Percentiles rank a stretch among this genome's conserved stretches.
phyloP scores from a whole-genome alignment of 768 basidiomycete species.

The Boletus rufocinnamomeus region DNA sequence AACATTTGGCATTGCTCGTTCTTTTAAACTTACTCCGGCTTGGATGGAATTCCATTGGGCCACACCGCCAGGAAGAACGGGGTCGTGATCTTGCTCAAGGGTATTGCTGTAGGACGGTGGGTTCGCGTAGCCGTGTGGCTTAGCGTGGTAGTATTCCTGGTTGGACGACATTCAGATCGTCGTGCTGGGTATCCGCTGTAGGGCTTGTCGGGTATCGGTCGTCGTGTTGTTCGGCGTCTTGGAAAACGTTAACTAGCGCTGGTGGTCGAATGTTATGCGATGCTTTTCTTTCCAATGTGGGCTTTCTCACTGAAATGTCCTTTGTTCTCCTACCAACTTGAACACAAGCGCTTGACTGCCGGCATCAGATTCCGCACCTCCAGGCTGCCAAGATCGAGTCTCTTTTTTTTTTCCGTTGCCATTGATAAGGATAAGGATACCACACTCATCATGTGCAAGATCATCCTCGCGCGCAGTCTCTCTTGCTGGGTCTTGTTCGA shows the following conservation, averaged over 20 bases:
- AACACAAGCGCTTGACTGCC: conserved; percentile 5
- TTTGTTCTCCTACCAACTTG: conserved; percentile 9
- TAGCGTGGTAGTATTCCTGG: conserved; percentile 27
- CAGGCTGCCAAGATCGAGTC: not conserved
- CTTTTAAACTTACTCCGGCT: conserved; percentile 26
- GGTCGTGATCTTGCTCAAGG: conserved; percentile 35
- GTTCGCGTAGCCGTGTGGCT: conserved; percentile 18
- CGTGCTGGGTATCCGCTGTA: conserved; percentile 19
- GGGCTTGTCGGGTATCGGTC: conserved; percentile 17
- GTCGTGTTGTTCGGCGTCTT: conserved; percentile 7
- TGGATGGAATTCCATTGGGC: conserved; percentile 24
- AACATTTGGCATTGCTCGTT: conserved; percentile 36
- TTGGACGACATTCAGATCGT: conserved; percentile 26
- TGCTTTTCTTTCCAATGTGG: not conserved
- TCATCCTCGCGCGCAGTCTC: not conserved
- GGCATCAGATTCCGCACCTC: not conserved
- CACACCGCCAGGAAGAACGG: conserved; percentile 27
- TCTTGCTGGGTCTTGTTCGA: not conserved
- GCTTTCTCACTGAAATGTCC: conserved; percentile 1
- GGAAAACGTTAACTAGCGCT: conserved; percentile 3
- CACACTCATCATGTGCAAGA: not conserved
- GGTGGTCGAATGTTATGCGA: conserved; percentile 11
- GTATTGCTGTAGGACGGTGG: conserved; percentile 7
- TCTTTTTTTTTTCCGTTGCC: not conserved
- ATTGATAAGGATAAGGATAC: not conserved